These are phyloP conservation scores for Starmerella sp. DNA, from an alignment of 805 yeast species.

Conservation along the genomic window DNA sequence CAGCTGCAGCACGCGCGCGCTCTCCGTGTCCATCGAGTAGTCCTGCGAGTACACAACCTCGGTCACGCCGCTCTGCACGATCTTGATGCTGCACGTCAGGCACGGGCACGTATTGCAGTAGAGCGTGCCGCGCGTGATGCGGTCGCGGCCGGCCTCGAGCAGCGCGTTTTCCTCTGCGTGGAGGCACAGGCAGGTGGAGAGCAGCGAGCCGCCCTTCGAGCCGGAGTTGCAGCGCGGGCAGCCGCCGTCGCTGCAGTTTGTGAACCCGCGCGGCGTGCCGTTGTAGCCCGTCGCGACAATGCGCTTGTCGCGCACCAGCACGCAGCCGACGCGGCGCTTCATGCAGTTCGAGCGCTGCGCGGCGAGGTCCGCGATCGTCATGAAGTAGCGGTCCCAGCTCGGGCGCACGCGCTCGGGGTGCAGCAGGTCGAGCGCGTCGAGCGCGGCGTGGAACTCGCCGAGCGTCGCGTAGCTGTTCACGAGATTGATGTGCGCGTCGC, in stretches of 20 bases:
- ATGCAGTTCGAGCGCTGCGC: constrained; percentile 89
- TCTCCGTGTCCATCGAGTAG: constrained; percentile 80
- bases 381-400: constrained; percentile 91
- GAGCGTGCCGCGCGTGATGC: constrained; percentile 47
- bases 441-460: constrained; percentile 31
- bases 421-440: constrained; percentile 35
- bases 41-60: constrained; percentile 91
- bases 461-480: constrained; percentile 38
- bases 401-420: constrained; percentile 66
- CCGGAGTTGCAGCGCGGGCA: constrained; percentile 69
- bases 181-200: constrained; percentile 79
- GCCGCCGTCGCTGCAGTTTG: constrained; percentile 92
- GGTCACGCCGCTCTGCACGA: constrained; percentile 79
- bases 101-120: constrained; percentile 97
- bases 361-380: constrained; percentile 86
- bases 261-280: constrained; percentile 85
- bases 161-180: constrained; percentile 98
- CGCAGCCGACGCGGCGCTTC: constrained; percentile 97
- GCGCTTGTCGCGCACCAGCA: constrained; percentile 70
- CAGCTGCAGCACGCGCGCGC: constrained; percentile 56
- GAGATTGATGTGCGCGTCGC: constrained; percentile 46
- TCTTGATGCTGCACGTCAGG: constrained; percentile 87
- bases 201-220: constrained; percentile 52
- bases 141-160: constrained; percentile 83
- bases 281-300: constrained; percentile 95